phyloP scores from a whole-genome alignment of 129 eudicot genomes.

The Centella asiatica region DNA sequence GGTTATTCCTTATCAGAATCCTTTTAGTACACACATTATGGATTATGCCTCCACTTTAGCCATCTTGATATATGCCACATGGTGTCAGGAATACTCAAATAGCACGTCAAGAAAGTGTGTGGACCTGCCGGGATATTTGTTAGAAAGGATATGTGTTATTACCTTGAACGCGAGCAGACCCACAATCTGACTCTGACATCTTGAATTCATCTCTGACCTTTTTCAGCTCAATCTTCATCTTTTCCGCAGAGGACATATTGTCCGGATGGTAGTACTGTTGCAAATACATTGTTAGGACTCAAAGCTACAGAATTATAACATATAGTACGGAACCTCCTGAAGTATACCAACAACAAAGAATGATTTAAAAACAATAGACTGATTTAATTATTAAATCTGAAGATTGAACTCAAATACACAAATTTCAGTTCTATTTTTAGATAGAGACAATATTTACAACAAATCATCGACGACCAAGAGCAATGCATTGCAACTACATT shows the following conservation, averaged over 20 bases:
- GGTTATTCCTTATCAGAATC: no score
- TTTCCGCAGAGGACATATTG: conserved; percentile 83
- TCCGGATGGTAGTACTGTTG: conserved; percentile 87
- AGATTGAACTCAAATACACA: background rate
- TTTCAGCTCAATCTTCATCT: conserved; percentile 65
- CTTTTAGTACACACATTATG: no score
- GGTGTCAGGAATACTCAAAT: background rate
- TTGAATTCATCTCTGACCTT: conserved; percentile 77
- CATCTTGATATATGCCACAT: no score
- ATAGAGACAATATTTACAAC: no score
- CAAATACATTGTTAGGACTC: conserved; percentile 6
- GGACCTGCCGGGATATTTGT: no score
- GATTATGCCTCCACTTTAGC: no score
- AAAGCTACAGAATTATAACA: background rate
- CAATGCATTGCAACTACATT: background rate
- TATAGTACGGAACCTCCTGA: background rate
- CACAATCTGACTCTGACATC: conserved; percentile 88
- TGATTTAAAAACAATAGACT: background rate
- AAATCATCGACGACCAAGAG: background rate
- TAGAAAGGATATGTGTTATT: conserved; percentile 3
- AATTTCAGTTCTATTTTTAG: background rate
- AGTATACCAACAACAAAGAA: background rate
- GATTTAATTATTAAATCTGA: background rate
- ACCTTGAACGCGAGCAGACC: conserved; percentile 94
- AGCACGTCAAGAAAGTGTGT: background rate